Evolutionary conservation across 1,284 basidiomycete species (phyloP), one percentile per base, ranked within the genome.

Genomic region (Boletus nobilissimus): DNA sequence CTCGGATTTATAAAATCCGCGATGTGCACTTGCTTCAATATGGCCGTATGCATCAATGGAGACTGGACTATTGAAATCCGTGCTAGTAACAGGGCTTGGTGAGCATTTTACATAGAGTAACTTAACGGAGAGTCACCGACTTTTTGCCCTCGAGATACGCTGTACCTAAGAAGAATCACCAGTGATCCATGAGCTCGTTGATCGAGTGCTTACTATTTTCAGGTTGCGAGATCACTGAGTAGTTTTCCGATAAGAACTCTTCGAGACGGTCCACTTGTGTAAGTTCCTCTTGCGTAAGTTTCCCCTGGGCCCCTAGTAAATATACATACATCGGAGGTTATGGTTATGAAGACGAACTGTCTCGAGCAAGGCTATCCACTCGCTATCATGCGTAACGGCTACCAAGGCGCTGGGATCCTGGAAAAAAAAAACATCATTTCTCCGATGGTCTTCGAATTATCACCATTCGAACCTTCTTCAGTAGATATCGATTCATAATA

Each of bases 331-430:
- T 14, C n/a, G n/a, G n/a, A n/a, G n/a, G n/a, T n/a, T n/a, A n/a
- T n/a, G 13, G 36, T 36, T 11, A 32, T 40, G 40, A 34, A 18
- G 18, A 62, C 26, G 3, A 13, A 70, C 73, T 2, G n/a, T 38
- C 36, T 78, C n/a, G 9, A 78, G 40, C 70, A 75, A 18, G 1
- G 5, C 18, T 10, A 65, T 76, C 78, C 78, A 79, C 22, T 68
- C 38, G 4, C 19, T 68, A 38, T 78, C 78, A 29, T 78, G 78
- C 0, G 73, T 75, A 22, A 78, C 22, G 34, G 60, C 60, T 9
- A 62, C 60, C n/a, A 34, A 62, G n/a, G 60, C 60, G 32, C 13
- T 24, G 18, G 60, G 32, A 62, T 62, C 34, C 60, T 62, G 32
- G 13, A 0, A 19, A 34, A 39, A 32, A 24, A 63, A 9, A 60